These are phyloP conservation scores for Magnaporthiopsis rhizophila DNA, from an alignment of 2,329 filamentous ascomycete genomes.

Conservation along the genomic window DNA sequence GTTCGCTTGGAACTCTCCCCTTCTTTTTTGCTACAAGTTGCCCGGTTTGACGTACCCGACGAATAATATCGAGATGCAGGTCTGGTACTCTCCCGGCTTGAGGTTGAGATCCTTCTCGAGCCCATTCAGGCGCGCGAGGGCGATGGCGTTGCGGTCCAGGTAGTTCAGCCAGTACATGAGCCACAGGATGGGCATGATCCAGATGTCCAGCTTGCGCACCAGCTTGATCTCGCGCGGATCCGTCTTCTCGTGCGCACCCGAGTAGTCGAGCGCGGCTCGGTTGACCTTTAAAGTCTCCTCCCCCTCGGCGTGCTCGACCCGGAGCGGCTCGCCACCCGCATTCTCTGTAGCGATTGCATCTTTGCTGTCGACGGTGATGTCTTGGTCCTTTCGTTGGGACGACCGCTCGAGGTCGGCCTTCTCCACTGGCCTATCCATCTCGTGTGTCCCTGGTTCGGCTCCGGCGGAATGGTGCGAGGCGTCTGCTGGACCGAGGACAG, in stretches of 20 bases:
- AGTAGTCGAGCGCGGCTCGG: background rate
- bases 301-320: background rate
- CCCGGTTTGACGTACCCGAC: constrained; percentile 16
- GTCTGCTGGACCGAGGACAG: too few relatives aligned
- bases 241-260: background rate
- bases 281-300: background rate
- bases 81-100: constrained; percentile 28
- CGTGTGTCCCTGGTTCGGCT: too few relatives aligned
- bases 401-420: too few relatives aligned
- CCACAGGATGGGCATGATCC: constrained; percentile 4
- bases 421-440: too few relatives aligned
- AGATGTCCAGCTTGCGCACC: constrained; percentile 2
- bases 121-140: constrained; percentile 31
- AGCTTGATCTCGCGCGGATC: constrained; percentile 1
- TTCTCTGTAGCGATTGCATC: too few relatives aligned
- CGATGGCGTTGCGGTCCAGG: constrained; percentile 30
- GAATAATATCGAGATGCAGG: constrained; percentile 17
- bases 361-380: too few relatives aligned
- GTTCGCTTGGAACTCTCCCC: too few relatives aligned
- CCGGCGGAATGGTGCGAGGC: too few relatives aligned
- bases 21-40: too few relatives aligned
- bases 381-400: too few relatives aligned
- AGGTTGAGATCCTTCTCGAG: constrained; percentile 33
- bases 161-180: constrained; percentile 58
- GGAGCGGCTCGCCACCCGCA: background rate